A percentile compares a stretch with the other conserved stretches of the same genome.
These are phyloP conservation scores for Colletotrichum echinochloae DNA, from an alignment of 2,329 filamentous ascomycete species.

Conservation along the genomic window DNA sequence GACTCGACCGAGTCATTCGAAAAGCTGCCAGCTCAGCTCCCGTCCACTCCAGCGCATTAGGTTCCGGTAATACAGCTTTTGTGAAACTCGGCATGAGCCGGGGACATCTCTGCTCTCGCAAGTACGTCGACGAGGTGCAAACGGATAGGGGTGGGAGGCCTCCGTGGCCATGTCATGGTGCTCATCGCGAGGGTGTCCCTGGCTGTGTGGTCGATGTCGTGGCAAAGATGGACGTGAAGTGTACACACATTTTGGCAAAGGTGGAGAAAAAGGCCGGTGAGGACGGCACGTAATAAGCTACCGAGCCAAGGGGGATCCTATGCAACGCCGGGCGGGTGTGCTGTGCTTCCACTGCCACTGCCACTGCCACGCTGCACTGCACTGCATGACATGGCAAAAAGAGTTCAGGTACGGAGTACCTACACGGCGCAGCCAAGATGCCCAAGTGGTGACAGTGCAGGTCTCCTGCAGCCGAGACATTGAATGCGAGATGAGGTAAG, in stretches of 20 bases:
- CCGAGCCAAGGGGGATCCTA: background rate
- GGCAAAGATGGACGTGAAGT: background rate
- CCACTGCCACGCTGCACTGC: background rate
- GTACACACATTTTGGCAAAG: background rate
- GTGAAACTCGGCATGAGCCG: background rate
- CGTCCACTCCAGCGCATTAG: conserved; percentile 13
- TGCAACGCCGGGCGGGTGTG: background rate
- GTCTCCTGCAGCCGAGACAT: conserved; percentile 13
- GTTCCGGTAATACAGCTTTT: conserved; percentile 4
- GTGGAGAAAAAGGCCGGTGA: background rate
- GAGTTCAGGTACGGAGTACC: background rate
- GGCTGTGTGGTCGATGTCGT: background rate
- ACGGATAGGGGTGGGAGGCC: background rate
- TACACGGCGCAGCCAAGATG: conserved; percentile 7
- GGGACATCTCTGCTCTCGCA: conserved; percentile 14
- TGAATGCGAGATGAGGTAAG: conserved; percentile 33
- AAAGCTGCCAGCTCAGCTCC: conserved; percentile 32
- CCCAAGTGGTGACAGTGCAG: conserved; percentile 8
- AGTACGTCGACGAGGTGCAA: background rate
- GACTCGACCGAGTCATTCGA: conserved; percentile 23
- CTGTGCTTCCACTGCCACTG: background rate
- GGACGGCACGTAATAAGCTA: conserved; percentile 2
- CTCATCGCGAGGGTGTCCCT: conserved; percentile 14
- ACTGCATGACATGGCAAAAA: conserved; percentile 10
- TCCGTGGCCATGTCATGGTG: conserved; percentile 11